Conservation (phyloP, 1,284 basidiomycete species). For the Lentinula novae-zelandiae region DNA sequence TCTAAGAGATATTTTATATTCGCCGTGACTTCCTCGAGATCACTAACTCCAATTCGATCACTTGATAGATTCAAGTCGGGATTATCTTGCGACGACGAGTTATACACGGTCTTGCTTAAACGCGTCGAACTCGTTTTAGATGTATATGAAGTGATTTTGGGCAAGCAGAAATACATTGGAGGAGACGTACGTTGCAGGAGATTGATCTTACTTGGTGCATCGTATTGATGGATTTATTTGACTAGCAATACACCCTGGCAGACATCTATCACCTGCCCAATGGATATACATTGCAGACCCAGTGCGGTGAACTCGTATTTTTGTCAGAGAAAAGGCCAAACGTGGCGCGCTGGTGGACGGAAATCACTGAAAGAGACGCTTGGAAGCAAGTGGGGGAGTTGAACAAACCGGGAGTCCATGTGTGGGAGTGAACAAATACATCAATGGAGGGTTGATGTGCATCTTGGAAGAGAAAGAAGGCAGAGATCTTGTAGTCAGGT, state of each 20-base stretch:
- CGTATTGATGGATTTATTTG: neutral
- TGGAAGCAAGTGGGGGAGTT: neutral
- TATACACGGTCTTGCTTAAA: neutral
- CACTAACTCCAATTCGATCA: neutral
- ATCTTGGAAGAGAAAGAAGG: no score
- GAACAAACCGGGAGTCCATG: neutral
- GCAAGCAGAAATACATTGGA: conserved; percentile 49
- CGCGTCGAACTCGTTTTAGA: conserved; percentile 25
- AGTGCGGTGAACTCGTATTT: neutral
- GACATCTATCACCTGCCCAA: neutral
- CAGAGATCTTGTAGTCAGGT: no score
- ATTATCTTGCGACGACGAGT: neutral
- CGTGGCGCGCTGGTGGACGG: neutral
- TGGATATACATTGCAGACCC: neutral
- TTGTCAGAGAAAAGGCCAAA: neutral
- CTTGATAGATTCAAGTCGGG: neutral
- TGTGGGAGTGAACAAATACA: neutral
- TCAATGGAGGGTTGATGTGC: no score
- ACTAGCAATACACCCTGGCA: neutral
- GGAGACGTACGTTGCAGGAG: conserved; percentile 36
- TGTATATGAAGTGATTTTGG: conserved; percentile 48
- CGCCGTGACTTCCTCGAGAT: neutral
- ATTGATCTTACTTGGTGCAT: neutral
- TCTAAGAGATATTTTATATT: neutral
- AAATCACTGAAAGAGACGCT: neutral